Evolutionary conservation across 257 asterid species (phyloP), one percentile per base, ranked within the genome.

Genomic region (Cruciata laevipes): DNA sequence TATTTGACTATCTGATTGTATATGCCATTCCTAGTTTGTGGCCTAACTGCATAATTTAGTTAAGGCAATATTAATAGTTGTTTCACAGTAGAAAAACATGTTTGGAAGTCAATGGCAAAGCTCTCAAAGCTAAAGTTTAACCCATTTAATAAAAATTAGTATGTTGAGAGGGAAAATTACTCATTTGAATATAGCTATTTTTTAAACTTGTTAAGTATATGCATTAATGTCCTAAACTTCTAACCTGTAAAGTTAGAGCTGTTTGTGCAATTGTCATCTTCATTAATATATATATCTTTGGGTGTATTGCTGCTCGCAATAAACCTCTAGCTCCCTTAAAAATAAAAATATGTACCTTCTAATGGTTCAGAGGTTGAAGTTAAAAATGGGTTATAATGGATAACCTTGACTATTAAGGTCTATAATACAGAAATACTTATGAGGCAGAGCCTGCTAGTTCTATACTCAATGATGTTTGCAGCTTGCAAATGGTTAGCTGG

Each of bases 1-100:
- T 90, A 78, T 42, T 27, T 63, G 3, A 5, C 51, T 10, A 33
- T 16, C 25, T 37, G 56, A n/a, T 62, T 33, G 31, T 67, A 63
- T 27, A 69, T 58, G 49, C 16, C 55, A 33, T 25, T 23, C 16
- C 20, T 58, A 40, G 31, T 7, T 58, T 31, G 44, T 20, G 55
- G 52, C 61, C 53, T 56, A 65, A 62, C 52, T 27, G 52, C 11
- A 25, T 44, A 32, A 11, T 65, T 6, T 31, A n/a, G 0, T 5
- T 42, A 8, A 67, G 7, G 53, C 18, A 7, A 16, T 42, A 37
- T 57, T 37, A 35, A 21, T 71, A 58, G 47, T 33, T 47, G 72
- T 31, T 49, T 70, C 27, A 53, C 60, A 25, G 30, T 21, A 56
- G 14, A 56, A 56, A 56, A 20, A 56, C 31, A 0, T 53, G 59